Percentiles rank a stretch among this genome's conserved stretches.
Evolutionary conservation across 345 rosid genomes (phyloP).

Genomic region (Gossypium mustelinum): DNA sequence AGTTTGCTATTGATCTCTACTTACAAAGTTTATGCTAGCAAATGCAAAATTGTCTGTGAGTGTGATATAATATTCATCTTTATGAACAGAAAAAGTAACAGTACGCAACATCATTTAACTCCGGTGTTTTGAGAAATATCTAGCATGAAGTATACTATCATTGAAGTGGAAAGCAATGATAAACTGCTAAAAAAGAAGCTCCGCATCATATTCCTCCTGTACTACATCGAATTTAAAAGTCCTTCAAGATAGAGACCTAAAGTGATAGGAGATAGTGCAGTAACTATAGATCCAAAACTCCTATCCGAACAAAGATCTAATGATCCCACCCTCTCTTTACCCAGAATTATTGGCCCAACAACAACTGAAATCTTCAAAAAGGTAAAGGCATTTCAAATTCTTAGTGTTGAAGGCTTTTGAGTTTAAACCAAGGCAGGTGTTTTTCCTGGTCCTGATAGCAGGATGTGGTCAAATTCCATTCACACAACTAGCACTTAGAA

Average conservation of each 20-base stretch:
- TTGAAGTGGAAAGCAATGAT: neutral
- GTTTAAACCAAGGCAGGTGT: neutral
- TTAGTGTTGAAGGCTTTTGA: neutral
- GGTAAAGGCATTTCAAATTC: neutral
- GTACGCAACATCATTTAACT: neutral
- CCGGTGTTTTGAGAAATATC: neutral
- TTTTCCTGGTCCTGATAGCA: neutral
- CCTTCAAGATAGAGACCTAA: conserved; percentile 1
- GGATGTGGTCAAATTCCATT: neutral
- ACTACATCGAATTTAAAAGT: neutral
- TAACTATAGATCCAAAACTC: neutral
- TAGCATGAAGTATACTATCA: neutral
- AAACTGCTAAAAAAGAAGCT: neutral
- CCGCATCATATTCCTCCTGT: too few relatives aligned
- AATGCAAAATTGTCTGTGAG: neutral
- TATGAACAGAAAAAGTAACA: neutral
- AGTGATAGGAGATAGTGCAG: neutral
- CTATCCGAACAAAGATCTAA: neutral
- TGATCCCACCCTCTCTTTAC: neutral
- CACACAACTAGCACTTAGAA: neutral
- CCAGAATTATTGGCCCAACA: neutral
- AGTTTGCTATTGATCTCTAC: neutral
- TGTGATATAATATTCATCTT: neutral
- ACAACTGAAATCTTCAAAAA: conserved; percentile 6
- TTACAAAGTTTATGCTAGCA: neutral